Conservation (phyloP, 768 basidiomycete genomes). For the Hysterangium stoloniferum region DNA sequence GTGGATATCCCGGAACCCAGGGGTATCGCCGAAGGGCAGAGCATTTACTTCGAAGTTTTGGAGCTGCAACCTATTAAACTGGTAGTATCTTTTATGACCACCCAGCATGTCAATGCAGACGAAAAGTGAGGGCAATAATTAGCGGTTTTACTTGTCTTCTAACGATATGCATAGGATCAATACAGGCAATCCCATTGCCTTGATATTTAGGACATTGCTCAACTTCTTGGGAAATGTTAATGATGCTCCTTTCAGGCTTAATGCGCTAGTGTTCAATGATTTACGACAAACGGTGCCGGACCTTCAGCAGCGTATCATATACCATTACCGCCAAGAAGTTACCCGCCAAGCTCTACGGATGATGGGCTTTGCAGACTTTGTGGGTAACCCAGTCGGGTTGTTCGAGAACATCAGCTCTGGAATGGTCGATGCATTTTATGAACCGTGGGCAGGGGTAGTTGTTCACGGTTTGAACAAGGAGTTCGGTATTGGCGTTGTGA, state of each 20-base stretch:
- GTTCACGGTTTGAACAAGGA: slow-evolving; percentile 89
- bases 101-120: slow-evolving; percentile 86
- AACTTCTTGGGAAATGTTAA: slow-evolving; percentile 98
- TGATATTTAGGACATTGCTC: slow-evolving; percentile 88
- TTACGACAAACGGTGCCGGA: slow-evolving; percentile 84
- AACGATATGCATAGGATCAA: slow-evolving; percentile 17
- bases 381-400: slow-evolving; percentile 91
- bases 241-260: slow-evolving; percentile 89
- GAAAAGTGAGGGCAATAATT: slow-evolving; percentile 61
- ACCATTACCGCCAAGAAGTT: slow-evolving; percentile 92
- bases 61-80: slow-evolving; percentile 92
- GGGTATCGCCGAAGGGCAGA: slow-evolving; percentile 56
- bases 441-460: slow-evolving; percentile 93
- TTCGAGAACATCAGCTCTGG: slow-evolving; percentile 99
- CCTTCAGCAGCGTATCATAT: slow-evolving; percentile 72
- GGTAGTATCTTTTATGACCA: slow-evolving; percentile 94
- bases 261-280: slow-evolving; percentile 90
- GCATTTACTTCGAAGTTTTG: slow-evolving; percentile 91
- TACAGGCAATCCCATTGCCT: slow-evolving; percentile 80
- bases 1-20: slow-evolving; percentile 66
- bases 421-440: slow-evolving; percentile 97
- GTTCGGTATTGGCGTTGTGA: slow-evolving; percentile 88
- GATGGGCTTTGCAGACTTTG: slow-evolving; percentile 96
- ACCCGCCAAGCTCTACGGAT: slow-evolving; percentile 93
- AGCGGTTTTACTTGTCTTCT: not conserved